Evolutionary conservation across 495 filamentous ascomycete species (phyloP), one percentile per base, ranked within the genome.

Genomic region (Hypomontagnella submonticulosa): DNA sequence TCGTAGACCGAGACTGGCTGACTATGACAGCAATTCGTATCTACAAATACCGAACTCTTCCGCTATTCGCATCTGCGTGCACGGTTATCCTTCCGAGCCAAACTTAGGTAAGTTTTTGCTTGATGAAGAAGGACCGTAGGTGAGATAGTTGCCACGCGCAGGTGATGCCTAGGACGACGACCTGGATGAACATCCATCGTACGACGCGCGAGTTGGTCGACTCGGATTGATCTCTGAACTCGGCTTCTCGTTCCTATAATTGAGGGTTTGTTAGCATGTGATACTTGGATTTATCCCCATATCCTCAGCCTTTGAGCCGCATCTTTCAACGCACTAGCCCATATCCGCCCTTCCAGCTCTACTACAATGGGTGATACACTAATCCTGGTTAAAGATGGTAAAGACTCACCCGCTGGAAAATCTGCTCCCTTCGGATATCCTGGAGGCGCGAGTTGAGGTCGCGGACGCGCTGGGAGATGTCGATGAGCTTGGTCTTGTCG

Each of bases 141-240:
- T 98, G 93, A 10, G 92, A 96, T 32, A 99, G 83, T 77, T 99
- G 95, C 95, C 95, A 99, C 55, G 95, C 92, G 77, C 95, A 99
- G 23, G 95, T 96, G 46, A 90, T 84, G 23, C 90, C 92, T 37
- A 99, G 81, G n/a, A 99, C 87, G 57, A 87, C 84, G 46, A 97
- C 79, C 77, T 99, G 95, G 59, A 98, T 88, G 55, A 96, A 75
- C 42, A 93, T 92, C 95, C 95, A 99, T 57, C 92, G 88, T 19
- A 99, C 90, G 49, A 97, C 95, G 70, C 94, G 88, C 18, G 88
- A 86, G 80, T 99, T 99, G 54, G 93, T 97, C 41, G 86, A 83
- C 75, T 99, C 95, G 49, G 92, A 97, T 72, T 98, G 95, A 76
- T 99, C 95, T 76, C 95, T 85, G 85, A 99, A 99, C 73, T 98